phyloP scores from a whole-genome alignment of 352 stramenopile species.

The Phytophthora quininea region DNA sequence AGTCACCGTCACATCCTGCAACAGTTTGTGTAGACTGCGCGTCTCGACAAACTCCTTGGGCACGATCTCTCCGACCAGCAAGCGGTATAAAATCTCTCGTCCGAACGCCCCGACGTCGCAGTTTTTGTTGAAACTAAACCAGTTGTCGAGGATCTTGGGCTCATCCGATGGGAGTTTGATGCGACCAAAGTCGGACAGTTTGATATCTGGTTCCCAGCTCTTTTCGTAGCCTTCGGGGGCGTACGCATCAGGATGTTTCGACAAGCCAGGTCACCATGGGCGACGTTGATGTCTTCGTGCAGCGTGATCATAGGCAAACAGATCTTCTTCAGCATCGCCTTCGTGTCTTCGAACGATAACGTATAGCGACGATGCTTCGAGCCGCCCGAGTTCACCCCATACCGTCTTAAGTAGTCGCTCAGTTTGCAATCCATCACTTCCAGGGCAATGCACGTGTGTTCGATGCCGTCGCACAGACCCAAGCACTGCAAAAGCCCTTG shows the following conservation, averaged over 20 bases:
- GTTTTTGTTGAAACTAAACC: constrained; percentile 89
- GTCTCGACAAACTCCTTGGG: constrained; percentile 74
- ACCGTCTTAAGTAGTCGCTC: constrained; percentile 82
- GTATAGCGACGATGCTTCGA: constrained; percentile 65
- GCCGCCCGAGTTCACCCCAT: constrained; percentile 49
- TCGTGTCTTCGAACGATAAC: constrained; percentile 58
- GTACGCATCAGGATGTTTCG: constrained; percentile 86
- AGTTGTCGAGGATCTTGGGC: constrained; percentile 69
- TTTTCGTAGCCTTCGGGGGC: constrained; percentile 81
- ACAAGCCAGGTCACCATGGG: constrained; percentile 83
- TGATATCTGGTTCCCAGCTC: constrained; percentile 83
- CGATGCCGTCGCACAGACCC: constrained; percentile 80
- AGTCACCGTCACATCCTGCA: constrained; percentile 79
- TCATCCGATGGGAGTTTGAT: constrained; percentile 73
- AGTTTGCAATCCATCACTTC: constrained; percentile 91
- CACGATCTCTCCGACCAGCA: constrained; percentile 84
- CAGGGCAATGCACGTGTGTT: constrained; percentile 85
- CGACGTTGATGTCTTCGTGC: constrained; percentile 82
- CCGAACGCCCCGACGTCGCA: constrained; percentile 80
- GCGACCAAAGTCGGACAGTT: constrained; percentile 85
- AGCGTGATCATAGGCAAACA: constrained; percentile 78
- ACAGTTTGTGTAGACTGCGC: constrained; percentile 72
- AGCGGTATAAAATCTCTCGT: constrained; percentile 77
- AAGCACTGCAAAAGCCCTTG: constrained; percentile 84
- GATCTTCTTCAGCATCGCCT: constrained; percentile 74